Conservation (phyloP, 768 basidiomycete genomes). For the Floccularia luteovirens region DNA sequence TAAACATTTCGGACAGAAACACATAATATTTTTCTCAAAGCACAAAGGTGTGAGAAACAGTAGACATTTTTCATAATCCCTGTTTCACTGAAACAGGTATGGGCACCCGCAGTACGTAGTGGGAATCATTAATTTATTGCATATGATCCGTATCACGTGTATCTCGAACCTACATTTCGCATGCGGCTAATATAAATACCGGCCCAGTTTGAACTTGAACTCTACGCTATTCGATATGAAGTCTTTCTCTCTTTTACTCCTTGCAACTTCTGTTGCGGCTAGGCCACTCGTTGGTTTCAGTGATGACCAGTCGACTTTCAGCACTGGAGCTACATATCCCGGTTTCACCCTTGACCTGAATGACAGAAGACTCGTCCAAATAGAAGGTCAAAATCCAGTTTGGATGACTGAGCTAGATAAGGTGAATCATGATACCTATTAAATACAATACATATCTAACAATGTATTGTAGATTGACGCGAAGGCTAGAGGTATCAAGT, state of each 20-base stretch:
- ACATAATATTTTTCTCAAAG: too few species aligned
- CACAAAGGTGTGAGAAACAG: too few species aligned
- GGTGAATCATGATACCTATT: conserved; percentile 28
- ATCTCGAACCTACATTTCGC: too few species aligned
- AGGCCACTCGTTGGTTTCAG: conserved; percentile 22
- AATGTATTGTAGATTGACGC: conserved; percentile 50
- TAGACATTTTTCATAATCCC: too few species aligned
- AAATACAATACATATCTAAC: conserved; percentile 1
- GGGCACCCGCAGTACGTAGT: too few species aligned
- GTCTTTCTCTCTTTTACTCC: conserved; percentile 33
- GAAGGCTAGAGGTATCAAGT: conserved; percentile 64
- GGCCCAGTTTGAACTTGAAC: too few species aligned
- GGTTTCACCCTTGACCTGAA: conserved; percentile 71
- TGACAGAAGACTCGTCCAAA: conserved; percentile 67
- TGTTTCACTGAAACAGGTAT: too few species aligned
- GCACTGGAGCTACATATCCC: conserved; percentile 25
- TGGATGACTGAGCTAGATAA: conserved; percentile 91
- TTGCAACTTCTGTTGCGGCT: conserved; percentile 35
- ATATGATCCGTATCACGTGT: too few species aligned
- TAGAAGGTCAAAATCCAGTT: conserved; percentile 60
- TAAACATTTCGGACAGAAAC: too few species aligned
- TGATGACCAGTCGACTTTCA: conserved; percentile 31
- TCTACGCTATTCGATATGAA: conserved; percentile 35
- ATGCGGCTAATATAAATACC: too few species aligned
- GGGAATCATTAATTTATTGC: too few species aligned